phyloP scores from a whole-genome alignment of 768 basidiomycete genomes.

The Lenzites betulinus region DNA sequence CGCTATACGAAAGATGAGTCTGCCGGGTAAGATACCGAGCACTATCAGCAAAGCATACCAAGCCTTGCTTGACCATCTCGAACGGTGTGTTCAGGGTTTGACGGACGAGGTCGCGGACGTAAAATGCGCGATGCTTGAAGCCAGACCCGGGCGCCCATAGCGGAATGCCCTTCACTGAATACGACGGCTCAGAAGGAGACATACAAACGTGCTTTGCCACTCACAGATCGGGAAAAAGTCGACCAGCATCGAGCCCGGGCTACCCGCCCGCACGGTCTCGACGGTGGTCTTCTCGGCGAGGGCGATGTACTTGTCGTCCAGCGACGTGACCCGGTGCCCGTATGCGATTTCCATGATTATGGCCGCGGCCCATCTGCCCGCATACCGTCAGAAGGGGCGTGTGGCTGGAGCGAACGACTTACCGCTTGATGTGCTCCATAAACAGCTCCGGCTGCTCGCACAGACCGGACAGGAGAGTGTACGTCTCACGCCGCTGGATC shows the following conservation, averaged over 20 bases:
- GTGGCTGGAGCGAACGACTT: not conserved
- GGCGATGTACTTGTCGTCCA: constrained; percentile 31
- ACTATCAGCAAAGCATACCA: constrained; percentile 9
- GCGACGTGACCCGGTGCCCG: constrained; percentile 30
- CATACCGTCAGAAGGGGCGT: not conserved
- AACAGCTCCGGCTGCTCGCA: constrained; percentile 15
- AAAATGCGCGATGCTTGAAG: constrained; percentile 30
- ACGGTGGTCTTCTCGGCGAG: constrained; percentile 22
- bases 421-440: constrained; percentile 5
- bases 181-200: not conserved
- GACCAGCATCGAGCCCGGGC: constrained; percentile 25
- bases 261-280: constrained; percentile 19
- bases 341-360: constrained; percentile 34
- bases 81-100: constrained; percentile 16
- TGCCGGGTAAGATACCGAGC: too few species aligned
- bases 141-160: constrained; percentile 37
- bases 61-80: constrained; percentile 22
- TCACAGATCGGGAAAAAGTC: constrained; percentile 27
- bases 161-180: constrained; percentile 29
- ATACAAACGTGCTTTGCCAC: constrained; percentile 4
- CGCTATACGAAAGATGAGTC: constrained; percentile 1
- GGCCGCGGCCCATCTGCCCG: constrained; percentile 28
- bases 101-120: constrained; percentile 4
- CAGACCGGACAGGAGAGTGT: constrained; percentile 17
- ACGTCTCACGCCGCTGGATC: constrained; percentile 18